A percentile compares a stretch with the other conserved stretches of the same genome.
Evolutionary conservation across 208 protist genomes (phyloP).

Genomic region (Plasmodiophora brassicae): DNA sequence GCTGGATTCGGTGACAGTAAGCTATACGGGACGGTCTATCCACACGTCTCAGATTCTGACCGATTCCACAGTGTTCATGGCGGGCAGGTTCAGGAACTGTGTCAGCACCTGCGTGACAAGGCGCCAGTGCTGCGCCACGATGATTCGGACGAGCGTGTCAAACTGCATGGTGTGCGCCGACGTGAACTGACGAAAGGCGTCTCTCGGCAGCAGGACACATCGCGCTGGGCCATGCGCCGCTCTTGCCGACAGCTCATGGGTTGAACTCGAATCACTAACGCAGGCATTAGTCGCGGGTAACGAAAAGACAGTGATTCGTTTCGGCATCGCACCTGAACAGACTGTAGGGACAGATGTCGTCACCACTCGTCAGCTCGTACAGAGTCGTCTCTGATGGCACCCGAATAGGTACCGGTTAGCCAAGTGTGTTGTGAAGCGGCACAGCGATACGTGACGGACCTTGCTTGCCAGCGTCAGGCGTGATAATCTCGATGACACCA

Average conservation of each 20-base stretch:
- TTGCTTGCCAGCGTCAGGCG: neutral
- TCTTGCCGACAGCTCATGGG: neutral
- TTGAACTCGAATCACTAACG: neutral
- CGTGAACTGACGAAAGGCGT: neutral
- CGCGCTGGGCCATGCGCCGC: neutral
- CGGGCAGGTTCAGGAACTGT: neutral
- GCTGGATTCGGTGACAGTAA: neutral
- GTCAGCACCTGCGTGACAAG: neutral
- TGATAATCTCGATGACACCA: neutral
- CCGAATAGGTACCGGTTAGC: too few species aligned
- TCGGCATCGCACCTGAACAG: constrained; percentile 3
- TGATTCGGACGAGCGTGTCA: neutral
- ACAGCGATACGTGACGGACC: neutral
- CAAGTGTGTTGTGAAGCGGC: neutral
- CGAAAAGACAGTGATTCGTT: too few species aligned
- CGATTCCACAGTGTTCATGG: neutral
- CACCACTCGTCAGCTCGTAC: neutral
- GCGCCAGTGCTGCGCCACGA: neutral
- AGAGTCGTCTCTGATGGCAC: neutral
- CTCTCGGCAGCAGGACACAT: neutral
- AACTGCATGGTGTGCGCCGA: neutral
- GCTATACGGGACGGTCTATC: neutral
- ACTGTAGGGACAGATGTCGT: neutral
- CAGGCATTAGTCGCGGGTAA: neutral
- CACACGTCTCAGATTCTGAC: neutral